Base-by-base conservation (phyloP, 768 basidiomycete genomes). In the Lactarius sp. region DNA sequence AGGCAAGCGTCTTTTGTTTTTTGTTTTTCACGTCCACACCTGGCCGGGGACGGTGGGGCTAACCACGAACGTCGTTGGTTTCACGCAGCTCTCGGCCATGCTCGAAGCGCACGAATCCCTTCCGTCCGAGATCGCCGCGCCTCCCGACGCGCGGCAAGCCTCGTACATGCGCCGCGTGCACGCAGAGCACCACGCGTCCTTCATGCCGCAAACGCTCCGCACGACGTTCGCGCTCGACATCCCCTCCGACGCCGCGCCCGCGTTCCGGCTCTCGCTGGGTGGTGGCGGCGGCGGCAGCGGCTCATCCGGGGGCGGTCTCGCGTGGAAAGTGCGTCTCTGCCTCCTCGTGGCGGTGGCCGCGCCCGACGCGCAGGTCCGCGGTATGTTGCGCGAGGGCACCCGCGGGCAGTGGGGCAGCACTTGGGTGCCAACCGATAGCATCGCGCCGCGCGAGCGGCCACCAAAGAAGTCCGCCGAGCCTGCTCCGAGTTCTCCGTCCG, bases 221-320 rank as follows among this genome's bases (percentile, higher is more conserved):
- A 86, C 91, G 36, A 86, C 89, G 0, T 98, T 98, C 75, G 78
- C 88, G 14, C 83, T 99, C 2, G 94, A 95, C 71, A 95, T 99
- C 62, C 96, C 95, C 0, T 85, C 88, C 1, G 96, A 97, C 61
- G 92, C 88, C 0, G 89, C 91, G 56, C 94, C 96, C 0, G 88
- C 87, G 0, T 98, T 98, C 75, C 80, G 85, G 57, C 78, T 94
- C 1, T 76, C 79, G 55, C 78, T 88, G 6, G 81, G 83, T 37
- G 70, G 71, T n/a, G 69, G 27, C 27, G 81, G 83, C 39, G 70
- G 71, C 20, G 69, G 27, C 27, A 27, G 27, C 27, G 69, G 64
- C 20, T 69, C 68, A 8, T 60, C 70, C 6, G 70, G 69, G 0
- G 94, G 96, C 9, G 96, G 95, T 0, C 76, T 98, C 9, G 85